Evolutionary conservation across 306 rosid species (phyloP), one percentile per base, ranked within the genome.

Genomic region (Herpetospermum pedunculosum): DNA sequence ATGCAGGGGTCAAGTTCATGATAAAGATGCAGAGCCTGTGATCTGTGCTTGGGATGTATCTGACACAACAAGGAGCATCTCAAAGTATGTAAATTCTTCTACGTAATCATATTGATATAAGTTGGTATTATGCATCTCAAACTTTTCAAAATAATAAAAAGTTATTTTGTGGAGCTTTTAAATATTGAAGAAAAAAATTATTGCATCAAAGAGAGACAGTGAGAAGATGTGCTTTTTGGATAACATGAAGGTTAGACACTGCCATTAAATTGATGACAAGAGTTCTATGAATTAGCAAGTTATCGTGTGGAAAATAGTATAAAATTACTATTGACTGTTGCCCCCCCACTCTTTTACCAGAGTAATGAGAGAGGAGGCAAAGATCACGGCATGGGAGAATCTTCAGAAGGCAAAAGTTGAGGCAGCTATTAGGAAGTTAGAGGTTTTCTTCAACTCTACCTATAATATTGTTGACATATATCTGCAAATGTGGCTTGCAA

Each of bases 351-450:
- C 23, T 26, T 70, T 70, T 77, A 80, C 52, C 92, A 94, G 99
- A 82, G 83, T 83, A 59, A 88, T 80, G 82, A 94, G 96, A 84
- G 99, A 94, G 85, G 97, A 94, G 80, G 97, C 96, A 62, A 91
- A 86, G 86, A 94, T 94, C 76, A 83, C 83, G 21, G 96, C 99
- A 19, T 94, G 99, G 99, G 99, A 94, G 84, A 89, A 94, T 87
- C 85, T 94, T 75, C 97, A 94, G 82, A 94, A 88, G 91, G 97
- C 97, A 53, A 91, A 94, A 87, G 95, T 97, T 73, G 99, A 94
- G 88, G 99, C 99, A 65, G 96, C 96, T 40, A 89, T 94, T 52
- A 86, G 89, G 72, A 94, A 89, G 80, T 84, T 94, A 58, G 99
- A 94, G 99, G 99, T 94, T 18, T 74, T 18, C 80, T 40, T 67